Conservation (phyloP, 1,284 basidiomycete species). For the Sporisorium sorghi region DNA sequence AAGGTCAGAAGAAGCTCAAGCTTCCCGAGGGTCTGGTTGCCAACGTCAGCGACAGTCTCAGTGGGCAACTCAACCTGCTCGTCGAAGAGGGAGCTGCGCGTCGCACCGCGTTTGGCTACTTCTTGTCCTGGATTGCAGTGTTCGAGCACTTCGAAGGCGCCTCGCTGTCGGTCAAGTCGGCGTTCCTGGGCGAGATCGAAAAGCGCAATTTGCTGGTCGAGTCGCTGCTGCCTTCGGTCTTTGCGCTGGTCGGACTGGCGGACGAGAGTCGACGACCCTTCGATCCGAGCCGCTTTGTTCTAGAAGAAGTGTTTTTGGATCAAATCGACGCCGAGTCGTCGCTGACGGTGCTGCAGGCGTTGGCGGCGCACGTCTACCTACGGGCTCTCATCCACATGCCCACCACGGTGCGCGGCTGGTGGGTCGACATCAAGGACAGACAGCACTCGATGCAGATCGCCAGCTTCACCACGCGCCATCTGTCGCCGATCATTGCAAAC, state of each 20-base stretch:
- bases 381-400: constrained; percentile 63
- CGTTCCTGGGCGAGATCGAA: constrained; percentile 87
- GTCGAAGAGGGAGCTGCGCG: constrained; percentile 39
- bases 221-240: constrained; percentile 80
- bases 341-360: constrained; percentile 73
- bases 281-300: constrained; percentile 82
- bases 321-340: constrained; percentile 60
- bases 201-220: constrained; percentile 76
- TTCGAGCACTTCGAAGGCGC: constrained; percentile 89
- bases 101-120: constrained; percentile 69
- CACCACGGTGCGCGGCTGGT: constrained; percentile 77
- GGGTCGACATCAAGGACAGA: constrained; percentile 86
- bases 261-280: constrained; percentile 71
- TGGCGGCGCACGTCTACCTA: constrained; percentile 85
- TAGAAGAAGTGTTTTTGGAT: constrained; percentile 87
- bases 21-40: constrained; percentile 35
- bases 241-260: constrained; percentile 74
- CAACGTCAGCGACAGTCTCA: constrained; percentile 38
- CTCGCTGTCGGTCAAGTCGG: constrained; percentile 82
- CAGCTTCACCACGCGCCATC: constrained; percentile 84
- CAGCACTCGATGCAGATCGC: constrained; percentile 82
- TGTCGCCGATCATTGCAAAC: constrained; percentile 88
- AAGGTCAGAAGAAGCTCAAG: constrained; percentile 25
- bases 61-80: constrained; percentile 28
- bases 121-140: constrained; percentile 90